phyloP scores from a whole-genome alignment of 352 stramenopile species.

The Pythium phragmitis region DNA sequence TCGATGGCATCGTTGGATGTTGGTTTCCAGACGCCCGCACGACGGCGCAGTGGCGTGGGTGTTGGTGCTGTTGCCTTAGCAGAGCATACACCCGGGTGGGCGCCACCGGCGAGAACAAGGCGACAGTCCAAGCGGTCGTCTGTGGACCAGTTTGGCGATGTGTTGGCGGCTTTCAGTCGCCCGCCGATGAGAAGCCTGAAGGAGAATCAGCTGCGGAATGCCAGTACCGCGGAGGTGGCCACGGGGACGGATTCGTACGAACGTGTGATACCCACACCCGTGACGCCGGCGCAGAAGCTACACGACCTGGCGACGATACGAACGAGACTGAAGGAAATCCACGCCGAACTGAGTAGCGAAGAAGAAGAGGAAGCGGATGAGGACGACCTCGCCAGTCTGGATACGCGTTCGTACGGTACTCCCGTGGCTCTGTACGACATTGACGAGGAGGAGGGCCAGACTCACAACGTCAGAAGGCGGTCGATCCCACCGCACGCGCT shows the following conservation, averaged over 20 bases:
- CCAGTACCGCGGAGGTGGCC: not conserved
- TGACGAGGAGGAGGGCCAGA: not conserved
- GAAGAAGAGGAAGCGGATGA: not conserved
- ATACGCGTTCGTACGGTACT: not conserved
- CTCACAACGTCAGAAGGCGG: not conserved
- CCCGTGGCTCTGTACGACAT: not conserved
- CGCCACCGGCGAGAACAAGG: not conserved
- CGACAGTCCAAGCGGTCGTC: not conserved
- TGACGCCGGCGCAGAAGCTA: conserved; percentile 17
- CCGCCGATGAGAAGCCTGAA: not conserved
- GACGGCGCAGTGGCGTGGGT: not conserved
- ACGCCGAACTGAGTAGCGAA: conserved; percentile 7
- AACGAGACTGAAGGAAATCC: conserved; percentile 10
- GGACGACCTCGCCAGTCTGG: not conserved
- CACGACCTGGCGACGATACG: conserved; percentile 9
- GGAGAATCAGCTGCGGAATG: conserved; percentile 17
- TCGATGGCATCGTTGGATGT: not conserved
- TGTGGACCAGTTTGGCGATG: conserved; percentile 46
- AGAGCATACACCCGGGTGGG: not conserved
- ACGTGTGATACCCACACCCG: not conserved
- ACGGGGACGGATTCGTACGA: not conserved
- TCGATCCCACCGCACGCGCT: conserved; percentile 5
- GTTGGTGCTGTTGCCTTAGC: not conserved
- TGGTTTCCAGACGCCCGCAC: not conserved
- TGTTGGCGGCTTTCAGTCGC: conserved; percentile 24